Evolutionary conservation across 2,329 filamentous ascomycete species (phyloP).

Genomic region (Ustulina deusta): DNA sequence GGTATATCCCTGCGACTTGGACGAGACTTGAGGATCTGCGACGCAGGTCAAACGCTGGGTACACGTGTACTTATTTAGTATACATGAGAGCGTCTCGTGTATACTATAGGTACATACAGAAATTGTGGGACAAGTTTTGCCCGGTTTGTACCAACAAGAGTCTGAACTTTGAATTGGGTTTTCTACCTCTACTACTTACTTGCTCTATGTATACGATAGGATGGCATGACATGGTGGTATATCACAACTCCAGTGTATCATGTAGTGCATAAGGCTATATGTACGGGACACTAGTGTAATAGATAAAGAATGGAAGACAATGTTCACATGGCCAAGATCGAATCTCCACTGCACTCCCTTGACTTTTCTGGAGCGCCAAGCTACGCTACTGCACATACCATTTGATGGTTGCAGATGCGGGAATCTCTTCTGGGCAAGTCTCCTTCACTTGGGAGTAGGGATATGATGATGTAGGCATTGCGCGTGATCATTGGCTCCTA

Average conservation of each 20-base stretch:
- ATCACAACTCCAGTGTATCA: not conserved
- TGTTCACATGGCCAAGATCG: slow-evolving; percentile 8
- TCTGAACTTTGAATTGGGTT: too few species aligned
- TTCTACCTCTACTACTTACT: too few species aligned
- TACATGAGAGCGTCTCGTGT: not conserved
- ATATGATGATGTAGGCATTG: not conserved
- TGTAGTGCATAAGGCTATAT: not conserved
- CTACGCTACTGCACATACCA: slow-evolving; percentile 30
- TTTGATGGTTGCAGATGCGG: slow-evolving; percentile 22
- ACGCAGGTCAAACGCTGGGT: slow-evolving; percentile 1
- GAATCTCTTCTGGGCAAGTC: slow-evolving; percentile 23
- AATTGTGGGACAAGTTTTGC: too few species aligned
- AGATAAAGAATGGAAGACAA: not conserved
- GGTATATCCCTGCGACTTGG: not conserved
- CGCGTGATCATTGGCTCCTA: slow-evolving; percentile 26
- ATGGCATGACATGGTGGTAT: not conserved
- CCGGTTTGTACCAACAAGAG: not conserved
- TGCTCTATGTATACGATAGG: too few species aligned
- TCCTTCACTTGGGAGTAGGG: not conserved
- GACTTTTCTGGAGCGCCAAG: slow-evolving; percentile 22
- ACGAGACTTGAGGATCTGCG: slow-evolving; percentile 15
- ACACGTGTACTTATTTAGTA: not conserved
- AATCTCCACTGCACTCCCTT: not conserved
- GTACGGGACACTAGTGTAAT: not conserved
- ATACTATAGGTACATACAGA: not conserved